Conservation (phyloP, 768 basidiomycete genomes). For the Leccinum aurantiacum region DNA sequence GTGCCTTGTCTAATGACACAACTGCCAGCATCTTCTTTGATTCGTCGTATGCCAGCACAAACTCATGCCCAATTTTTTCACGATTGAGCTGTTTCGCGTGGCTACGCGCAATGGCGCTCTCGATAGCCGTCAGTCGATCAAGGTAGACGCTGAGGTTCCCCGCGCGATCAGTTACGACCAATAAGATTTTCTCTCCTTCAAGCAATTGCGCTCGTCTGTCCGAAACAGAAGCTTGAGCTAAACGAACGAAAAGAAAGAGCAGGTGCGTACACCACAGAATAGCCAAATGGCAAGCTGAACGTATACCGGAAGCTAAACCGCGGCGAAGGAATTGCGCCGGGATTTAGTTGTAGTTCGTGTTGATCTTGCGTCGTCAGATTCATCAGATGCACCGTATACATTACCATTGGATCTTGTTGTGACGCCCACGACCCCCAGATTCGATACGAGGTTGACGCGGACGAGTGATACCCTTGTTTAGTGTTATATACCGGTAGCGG, state of each 20-base stretch:
- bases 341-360: slow-evolving; percentile 28
- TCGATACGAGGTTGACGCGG: background rate
- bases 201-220: slow-evolving; percentile 43
- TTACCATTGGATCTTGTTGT: slow-evolving; percentile 14
- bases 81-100: slow-evolving; percentile 37
- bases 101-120: slow-evolving; percentile 29
- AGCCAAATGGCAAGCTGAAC: slow-evolving; percentile 22
- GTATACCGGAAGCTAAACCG: slow-evolving; percentile 16
- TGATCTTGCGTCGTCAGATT: slow-evolving; percentile 30
- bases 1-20: slow-evolving; percentile 43
- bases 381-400: slow-evolving; percentile 28
- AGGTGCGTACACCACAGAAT: slow-evolving; percentile 19
- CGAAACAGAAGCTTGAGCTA: background rate
- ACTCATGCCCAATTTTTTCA: slow-evolving; percentile 47
- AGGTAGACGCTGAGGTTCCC: slow-evolving; percentile 40
- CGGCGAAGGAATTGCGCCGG: slow-evolving; percentile 23
- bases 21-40: slow-evolving; percentile 47
- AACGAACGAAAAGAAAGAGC: background rate
- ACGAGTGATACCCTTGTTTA: background rate
- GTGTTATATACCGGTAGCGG: background rate
- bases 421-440: slow-evolving; percentile 9
- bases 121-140: slow-evolving; percentile 35
- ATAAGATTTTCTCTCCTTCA: slow-evolving; percentile 39
- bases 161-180: slow-evolving; percentile 38
- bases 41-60: slow-evolving; percentile 54